A percentile compares a stretch with the other conserved stretches of the same genome.
phyloP scores from a whole-genome alignment of 2,329 filamentous ascomycete genomes.

The Diaporthe sp. region DNA sequence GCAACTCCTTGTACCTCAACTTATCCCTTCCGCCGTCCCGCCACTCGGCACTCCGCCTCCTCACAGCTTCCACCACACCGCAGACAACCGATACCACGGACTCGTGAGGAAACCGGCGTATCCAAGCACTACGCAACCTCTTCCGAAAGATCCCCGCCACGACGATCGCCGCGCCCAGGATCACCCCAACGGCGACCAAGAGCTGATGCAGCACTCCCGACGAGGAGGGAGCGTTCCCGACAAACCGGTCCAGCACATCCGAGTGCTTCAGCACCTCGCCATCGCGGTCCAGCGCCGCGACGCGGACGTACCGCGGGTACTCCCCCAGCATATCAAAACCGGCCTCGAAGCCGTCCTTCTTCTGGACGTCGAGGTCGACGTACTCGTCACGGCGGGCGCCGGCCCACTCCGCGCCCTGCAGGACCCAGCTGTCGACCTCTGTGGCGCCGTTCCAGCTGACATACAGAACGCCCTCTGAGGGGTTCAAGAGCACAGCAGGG shows the following conservation, averaged over 20 bases:
- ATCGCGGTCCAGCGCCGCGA: conserved; percentile 38
- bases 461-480: conserved; percentile 39
- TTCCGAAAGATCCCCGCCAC: neutral
- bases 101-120: neutral
- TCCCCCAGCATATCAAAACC: conserved; percentile 34
- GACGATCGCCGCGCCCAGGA: neutral
- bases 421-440: conserved; percentile 40
- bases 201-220: neutral
- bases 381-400: conserved; percentile 21
- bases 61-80: conserved; percentile 19
- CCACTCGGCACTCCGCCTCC: neutral
- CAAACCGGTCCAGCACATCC: conserved; percentile 37
- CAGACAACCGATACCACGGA: neutral
- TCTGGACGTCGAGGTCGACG: conserved; percentile 32
- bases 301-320: conserved; percentile 40
- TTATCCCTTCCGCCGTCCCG: neutral
- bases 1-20: conserved; percentile 30
- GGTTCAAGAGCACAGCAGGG: conserved; percentile 31
- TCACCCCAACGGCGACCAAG: neutral
- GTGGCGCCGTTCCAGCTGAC: conserved; percentile 45
- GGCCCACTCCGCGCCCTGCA: conserved; percentile 41
- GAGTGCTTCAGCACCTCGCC: conserved; percentile 41
- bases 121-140: neutral
- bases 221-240: conserved; percentile 39
- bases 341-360: conserved; percentile 41